Evolutionary conservation across 1,284 basidiomycete genomes (phyloP).

Genomic region (Rugosomyces carneus): DNA sequence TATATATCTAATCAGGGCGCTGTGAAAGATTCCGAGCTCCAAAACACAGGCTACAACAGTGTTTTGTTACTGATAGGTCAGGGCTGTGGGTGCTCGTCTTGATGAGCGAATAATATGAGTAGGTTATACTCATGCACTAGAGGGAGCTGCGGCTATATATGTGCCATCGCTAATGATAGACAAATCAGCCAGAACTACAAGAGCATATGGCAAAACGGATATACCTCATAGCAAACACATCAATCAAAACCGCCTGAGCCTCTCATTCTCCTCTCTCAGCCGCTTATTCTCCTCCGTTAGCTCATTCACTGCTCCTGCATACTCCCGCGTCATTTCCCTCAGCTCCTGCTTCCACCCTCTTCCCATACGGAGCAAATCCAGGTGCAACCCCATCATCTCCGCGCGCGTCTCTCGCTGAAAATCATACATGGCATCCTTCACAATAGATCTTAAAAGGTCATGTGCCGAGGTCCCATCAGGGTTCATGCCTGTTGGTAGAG

Average conservation of each 20-base stretch:
- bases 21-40: no score
- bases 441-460: slow-evolving; percentile 54
- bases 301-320: slow-evolving; percentile 46
- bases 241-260: slow-evolving; percentile 48
- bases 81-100: no score
- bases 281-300: slow-evolving; percentile 63
- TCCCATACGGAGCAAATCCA: slow-evolving; percentile 66
- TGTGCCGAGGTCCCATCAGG: slow-evolving; percentile 36
- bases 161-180: no score
- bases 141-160: no score
- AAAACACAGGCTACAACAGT: no score
- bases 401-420: slow-evolving; percentile 59
- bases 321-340: slow-evolving; percentile 52
- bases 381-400: slow-evolving; percentile 64
- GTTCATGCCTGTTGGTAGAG: slow-evolving; percentile 12
- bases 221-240: not conserved
- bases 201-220: not conserved
- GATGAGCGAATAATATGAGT: no score
- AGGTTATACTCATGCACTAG: no score
- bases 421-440: slow-evolving; percentile 66
- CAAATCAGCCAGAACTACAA: not conserved
- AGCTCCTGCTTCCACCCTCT: slow-evolving; percentile 59
- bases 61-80: no score
- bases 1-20: no score
- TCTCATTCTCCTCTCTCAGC: slow-evolving; percentile 62